Conservation (phyloP, 225 moss, liverwort and hornwort genomes). For the Anthoceros angustus region DNA sequence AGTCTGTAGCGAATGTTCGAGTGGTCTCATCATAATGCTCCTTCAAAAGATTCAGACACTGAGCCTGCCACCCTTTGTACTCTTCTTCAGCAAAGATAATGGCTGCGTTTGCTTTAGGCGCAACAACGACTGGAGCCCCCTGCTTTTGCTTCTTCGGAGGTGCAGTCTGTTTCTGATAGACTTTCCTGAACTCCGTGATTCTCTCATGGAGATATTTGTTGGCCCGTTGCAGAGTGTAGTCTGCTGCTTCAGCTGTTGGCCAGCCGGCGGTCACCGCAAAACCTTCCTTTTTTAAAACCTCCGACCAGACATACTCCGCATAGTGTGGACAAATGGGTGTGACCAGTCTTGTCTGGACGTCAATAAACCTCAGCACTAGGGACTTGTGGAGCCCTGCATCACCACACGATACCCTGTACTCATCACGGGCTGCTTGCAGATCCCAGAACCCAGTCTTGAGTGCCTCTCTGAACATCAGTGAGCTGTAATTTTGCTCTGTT, state of each 20-base stretch:
- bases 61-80: slow-evolving; percentile 27
- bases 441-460: slow-evolving; percentile 51
- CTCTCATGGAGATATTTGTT: slow-evolving; percentile 53
- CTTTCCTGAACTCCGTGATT: slow-evolving; percentile 59
- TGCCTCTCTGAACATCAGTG: slow-evolving; percentile 53
- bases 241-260: slow-evolving; percentile 32
- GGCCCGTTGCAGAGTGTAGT: slow-evolving; percentile 55
- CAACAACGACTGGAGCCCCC: slow-evolving; percentile 10
- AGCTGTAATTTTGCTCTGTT: slow-evolving; percentile 57
- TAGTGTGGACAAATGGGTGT: slow-evolving; percentile 97
- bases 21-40: slow-evolving; percentile 16
- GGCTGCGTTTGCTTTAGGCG: slow-evolving; percentile 18
- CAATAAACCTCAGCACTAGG: slow-evolving; percentile 55
- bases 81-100: slow-evolving; percentile 26
- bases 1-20: slow-evolving; percentile 25
- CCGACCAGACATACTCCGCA: slow-evolving; percentile 72
- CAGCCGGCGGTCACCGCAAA: slow-evolving; percentile 76
- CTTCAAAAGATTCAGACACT: slow-evolving; percentile 35
- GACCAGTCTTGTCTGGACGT: slow-evolving; percentile 66
- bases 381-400: slow-evolving; percentile 35
- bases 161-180: slow-evolving; percentile 63
- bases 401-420: slow-evolving; percentile 43
- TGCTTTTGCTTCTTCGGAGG: slow-evolving; percentile 40
- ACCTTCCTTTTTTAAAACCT: slow-evolving; percentile 42
- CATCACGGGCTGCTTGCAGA: slow-evolving; percentile 53